Percentiles rank a stretch among this genome's conserved stretches.
These are phyloP conservation scores for Fermentozyma sake DNA, from an alignment of 1,139 yeast genomes.

Conservation along the genomic window DNA sequence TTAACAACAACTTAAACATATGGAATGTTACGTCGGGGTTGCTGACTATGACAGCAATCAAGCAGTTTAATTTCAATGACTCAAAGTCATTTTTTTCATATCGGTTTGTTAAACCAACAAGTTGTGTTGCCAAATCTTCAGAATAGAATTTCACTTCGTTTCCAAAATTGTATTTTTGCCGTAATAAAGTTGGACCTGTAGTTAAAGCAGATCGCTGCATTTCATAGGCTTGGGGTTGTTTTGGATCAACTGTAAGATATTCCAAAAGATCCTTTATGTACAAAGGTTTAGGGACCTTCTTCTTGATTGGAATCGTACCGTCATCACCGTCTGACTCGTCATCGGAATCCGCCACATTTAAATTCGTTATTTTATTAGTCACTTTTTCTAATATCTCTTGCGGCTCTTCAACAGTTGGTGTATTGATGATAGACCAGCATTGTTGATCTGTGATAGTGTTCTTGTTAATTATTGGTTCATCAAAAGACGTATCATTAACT, in stretches of 20 bases:
- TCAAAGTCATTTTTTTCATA: slow-evolving; percentile 50
- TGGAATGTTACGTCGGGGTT: slow-evolving; percentile 38
- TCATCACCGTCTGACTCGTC: slow-evolving; percentile 56
- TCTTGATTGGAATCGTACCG: slow-evolving; percentile 34
- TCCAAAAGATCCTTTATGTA: slow-evolving; percentile 60
- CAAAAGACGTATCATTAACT: slow-evolving; percentile 11
- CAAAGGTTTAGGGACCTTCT: slow-evolving; percentile 47
- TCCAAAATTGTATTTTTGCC: slow-evolving; percentile 49
- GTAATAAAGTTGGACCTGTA: slow-evolving; percentile 50
- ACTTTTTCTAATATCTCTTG: not conserved
- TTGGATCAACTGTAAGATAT: slow-evolving; percentile 44
- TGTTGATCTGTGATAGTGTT: slow-evolving; percentile 6
- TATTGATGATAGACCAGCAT: slow-evolving; percentile 13
- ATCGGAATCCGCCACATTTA: slow-evolving; percentile 7
- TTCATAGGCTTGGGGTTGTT: slow-evolving; percentile 44
- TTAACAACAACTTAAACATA: slow-evolving; percentile 38
- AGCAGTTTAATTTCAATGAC: slow-evolving; percentile 40
- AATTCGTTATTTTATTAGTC: not conserved
- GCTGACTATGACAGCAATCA: slow-evolving; percentile 51
- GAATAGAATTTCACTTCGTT: slow-evolving; percentile 52
- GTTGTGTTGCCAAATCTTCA: slow-evolving; percentile 37
- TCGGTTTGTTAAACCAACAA: slow-evolving; percentile 47
- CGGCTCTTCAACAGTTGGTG: slow-evolving; percentile 8
- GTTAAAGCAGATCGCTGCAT: slow-evolving; percentile 48
- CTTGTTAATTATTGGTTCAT: not conserved